Evolutionary conservation across 495 filamentous ascomycete genomes (phyloP).

Genomic region (Hyaloscypha finlandica): DNA sequence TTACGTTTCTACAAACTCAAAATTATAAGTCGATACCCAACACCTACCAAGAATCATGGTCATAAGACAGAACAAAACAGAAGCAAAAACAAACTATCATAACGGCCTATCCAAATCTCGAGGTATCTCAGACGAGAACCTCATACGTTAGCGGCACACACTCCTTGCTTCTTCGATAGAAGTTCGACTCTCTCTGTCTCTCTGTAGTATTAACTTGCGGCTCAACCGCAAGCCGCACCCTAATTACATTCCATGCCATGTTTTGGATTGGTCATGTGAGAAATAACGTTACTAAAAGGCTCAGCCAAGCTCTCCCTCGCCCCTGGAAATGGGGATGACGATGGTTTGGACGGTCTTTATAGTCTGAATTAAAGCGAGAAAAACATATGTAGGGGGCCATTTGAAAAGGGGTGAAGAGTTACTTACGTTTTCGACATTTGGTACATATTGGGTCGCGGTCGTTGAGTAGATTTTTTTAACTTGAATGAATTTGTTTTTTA

Average conservation of each 20-base stretch:
- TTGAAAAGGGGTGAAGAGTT: neutral
- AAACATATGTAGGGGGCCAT: neutral
- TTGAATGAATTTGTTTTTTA: too few species aligned
- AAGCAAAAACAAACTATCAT: neutral
- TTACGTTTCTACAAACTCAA: neutral
- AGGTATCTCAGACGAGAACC: neutral
- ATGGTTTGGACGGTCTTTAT: neutral
- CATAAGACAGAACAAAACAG: neutral
- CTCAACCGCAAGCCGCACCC: neutral
- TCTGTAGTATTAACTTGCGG: neutral
- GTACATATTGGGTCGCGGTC: too few species aligned
- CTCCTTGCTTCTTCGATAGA: neutral
- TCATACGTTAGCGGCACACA: slow-evolving; percentile 2
- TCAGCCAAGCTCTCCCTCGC: neutral
- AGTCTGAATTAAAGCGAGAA: neutral
- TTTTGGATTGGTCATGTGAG: neutral
- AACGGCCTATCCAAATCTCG: neutral
- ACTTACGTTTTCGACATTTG: neutral
- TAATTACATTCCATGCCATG: neutral
- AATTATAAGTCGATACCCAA: neutral
- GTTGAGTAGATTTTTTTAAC: too few species aligned
- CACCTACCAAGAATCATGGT: neutral
- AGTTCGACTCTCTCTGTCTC: neutral
- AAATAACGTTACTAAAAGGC: neutral
- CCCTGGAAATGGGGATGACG: neutral